Percentiles rank a stretch among this genome's conserved stretches.
phyloP scores from a whole-genome alignment of 2,329 filamentous ascomycete genomes.

The Diaporthe nobilis region DNA sequence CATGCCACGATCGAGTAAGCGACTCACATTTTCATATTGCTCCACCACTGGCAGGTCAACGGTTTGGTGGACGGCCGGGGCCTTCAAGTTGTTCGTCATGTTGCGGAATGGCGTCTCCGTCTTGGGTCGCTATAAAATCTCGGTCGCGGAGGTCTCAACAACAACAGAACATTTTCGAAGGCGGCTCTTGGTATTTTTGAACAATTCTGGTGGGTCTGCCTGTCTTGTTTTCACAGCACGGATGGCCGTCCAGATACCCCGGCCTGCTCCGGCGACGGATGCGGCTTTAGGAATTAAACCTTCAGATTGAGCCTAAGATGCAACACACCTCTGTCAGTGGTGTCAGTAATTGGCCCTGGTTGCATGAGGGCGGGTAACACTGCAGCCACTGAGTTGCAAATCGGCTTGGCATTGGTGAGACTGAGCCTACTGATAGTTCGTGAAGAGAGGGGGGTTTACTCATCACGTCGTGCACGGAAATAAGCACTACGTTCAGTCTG shows the following conservation, averaged over 20 bases:
- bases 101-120: not conserved
- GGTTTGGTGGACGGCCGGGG: not conserved
- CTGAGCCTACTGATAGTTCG: not conserved
- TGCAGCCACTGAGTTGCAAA: not conserved
- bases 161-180: not conserved
- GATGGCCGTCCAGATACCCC: not conserved
- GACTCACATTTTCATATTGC: conserved; percentile 11
- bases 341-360: not conserved
- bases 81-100: not conserved
- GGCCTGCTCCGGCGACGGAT: not conserved
- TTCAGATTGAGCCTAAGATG: not conserved
- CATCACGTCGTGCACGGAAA: not conserved
- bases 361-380: not conserved
- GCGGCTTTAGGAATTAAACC: conserved; percentile 6
- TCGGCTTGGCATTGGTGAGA: conserved; percentile 3
- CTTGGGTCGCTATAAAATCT: too few species aligned
- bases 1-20: rapidly evolving
- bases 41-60: not conserved
- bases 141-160: not conserved
- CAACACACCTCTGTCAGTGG: not conserved
- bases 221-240: not conserved
- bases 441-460: conserved; percentile 15
- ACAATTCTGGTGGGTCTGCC: not conserved
- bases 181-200: not conserved
- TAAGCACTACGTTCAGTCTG: not conserved